phyloP scores from a whole-genome alignment of 768 basidiomycete species.

The Lactarius evosmus region DNA sequence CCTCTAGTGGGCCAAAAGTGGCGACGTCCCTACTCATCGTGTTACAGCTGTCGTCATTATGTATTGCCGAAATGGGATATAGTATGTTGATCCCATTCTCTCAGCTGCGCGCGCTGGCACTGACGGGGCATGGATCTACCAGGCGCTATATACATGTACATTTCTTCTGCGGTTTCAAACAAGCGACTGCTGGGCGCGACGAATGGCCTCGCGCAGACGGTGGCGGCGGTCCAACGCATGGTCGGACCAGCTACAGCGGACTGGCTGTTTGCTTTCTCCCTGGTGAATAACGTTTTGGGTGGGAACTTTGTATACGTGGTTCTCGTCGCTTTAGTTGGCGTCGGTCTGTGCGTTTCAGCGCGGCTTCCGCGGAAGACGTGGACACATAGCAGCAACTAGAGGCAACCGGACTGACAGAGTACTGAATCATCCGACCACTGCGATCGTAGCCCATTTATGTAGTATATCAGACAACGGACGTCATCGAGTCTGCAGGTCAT shows the following conservation, averaged over 20 bases:
- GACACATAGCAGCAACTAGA: not conserved
- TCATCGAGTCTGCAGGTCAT: no score
- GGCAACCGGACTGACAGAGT: not conserved
- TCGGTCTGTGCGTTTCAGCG: not conserved
- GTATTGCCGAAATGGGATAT: not conserved
- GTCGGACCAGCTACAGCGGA: conserved; percentile 55
- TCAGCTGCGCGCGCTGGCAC: not conserved
- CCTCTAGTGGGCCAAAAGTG: not conserved
- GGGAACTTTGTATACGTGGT: not conserved
- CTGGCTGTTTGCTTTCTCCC: conserved; percentile 64
- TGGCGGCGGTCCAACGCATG: conserved; percentile 38
- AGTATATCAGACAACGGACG: not conserved
- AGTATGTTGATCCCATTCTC: not conserved
- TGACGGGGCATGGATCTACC: not conserved
- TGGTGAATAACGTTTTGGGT: conserved; percentile 32
- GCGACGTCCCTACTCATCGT: not conserved
- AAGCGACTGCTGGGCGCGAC: conserved; percentile 61
- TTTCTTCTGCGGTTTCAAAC: conserved; percentile 61
- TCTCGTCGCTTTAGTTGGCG: not conserved
- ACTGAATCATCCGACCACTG: not conserved
- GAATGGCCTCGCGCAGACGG: conserved; percentile 51
- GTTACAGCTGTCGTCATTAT: not conserved
- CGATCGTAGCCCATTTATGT: not conserved
- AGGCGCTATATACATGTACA: conserved; percentile 69
- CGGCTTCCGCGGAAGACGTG: not conserved